These are phyloP conservation scores for Lodderomyces jiufengensis DNA, from an alignment of 1,139 yeast genomes.

Conservation along the genomic window DNA sequence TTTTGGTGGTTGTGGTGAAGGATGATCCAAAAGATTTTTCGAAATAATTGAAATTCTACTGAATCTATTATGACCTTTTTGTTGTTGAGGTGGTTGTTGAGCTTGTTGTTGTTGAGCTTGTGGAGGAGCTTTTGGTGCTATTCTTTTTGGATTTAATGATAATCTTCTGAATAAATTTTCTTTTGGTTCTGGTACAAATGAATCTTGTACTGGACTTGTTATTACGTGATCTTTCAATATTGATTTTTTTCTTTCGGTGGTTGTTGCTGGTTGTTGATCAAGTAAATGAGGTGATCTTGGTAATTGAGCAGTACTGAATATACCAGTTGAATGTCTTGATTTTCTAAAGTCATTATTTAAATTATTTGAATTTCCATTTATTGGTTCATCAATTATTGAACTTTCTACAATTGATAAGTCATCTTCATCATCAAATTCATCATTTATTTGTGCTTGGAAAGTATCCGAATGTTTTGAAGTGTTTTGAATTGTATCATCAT, in stretches of 20 bases:
- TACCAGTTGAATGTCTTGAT: conserved; percentile 26
- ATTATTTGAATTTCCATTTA: conserved; percentile 7
- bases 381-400: conserved; percentile 5
- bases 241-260: background rate
- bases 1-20: conserved; percentile 8
- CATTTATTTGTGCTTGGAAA: conserved; percentile 5
- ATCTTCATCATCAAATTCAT: conserved; percentile 14
- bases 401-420: conserved; percentile 4
- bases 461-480: conserved; percentile 5
- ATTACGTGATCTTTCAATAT: conserved; percentile 9
- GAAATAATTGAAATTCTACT: conserved; percentile 22
- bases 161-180: conserved; percentile 23
- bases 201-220: conserved; percentile 46
- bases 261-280: conserved; percentile 12
- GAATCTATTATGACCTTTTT: conserved; percentile 22
- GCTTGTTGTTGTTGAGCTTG: conserved; percentile 1
- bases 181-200: conserved; percentile 6
- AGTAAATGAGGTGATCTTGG: conserved; percentile 12
- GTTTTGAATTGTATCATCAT: conserved; percentile 6
- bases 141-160: conserved; percentile 42
- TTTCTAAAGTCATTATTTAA: conserved; percentile 12
- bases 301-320: conserved; percentile 22
- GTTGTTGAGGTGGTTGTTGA: conserved; percentile 6
- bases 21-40: conserved; percentile 5
- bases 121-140: conserved; percentile 44